These are phyloP conservation scores for Sporothrix phasma DNA, from an alignment of 2,329 filamentous ascomycete species.

Conservation along the genomic window DNA sequence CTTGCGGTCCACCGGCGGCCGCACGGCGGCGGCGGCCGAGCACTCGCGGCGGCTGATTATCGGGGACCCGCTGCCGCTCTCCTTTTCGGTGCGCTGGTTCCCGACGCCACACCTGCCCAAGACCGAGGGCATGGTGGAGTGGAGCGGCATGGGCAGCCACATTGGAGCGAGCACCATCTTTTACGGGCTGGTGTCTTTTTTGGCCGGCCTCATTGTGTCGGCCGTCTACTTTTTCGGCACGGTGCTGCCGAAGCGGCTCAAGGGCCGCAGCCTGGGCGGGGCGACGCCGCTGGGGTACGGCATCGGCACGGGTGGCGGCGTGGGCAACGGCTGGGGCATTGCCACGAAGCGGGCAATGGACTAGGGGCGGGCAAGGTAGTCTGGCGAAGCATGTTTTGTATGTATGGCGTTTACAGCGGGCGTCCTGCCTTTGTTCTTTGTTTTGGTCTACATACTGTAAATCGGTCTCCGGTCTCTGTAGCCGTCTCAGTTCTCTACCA, in stretches of 20 bases:
- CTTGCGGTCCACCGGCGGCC: background rate
- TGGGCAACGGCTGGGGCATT: slow-evolving; percentile 48
- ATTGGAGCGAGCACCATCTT: slow-evolving; percentile 55
- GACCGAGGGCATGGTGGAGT: slow-evolving; percentile 55
- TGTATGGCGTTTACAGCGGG: too few species aligned
- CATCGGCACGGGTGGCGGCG: slow-evolving; percentile 35
- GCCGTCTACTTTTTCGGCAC: slow-evolving; percentile 52
- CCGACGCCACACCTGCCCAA: slow-evolving; percentile 60
- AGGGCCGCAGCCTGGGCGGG: slow-evolving; percentile 41
- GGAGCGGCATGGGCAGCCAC: slow-evolving; percentile 55
- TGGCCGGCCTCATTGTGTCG: slow-evolving; percentile 43
- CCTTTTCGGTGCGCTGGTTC: slow-evolving; percentile 80
- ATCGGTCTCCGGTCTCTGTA: too few species aligned
- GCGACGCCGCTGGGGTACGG: slow-evolving; percentile 50
- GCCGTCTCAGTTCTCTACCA: background rate
- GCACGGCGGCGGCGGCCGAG: background rate
- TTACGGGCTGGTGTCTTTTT: slow-evolving; percentile 50
- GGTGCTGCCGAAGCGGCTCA: slow-evolving; percentile 45
- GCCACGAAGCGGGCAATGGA: slow-evolving; percentile 41
- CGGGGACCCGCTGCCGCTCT: slow-evolving; percentile 71
- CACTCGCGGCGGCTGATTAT: slow-evolving; percentile 62
- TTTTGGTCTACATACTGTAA: too few species aligned
- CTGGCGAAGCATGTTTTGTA: background rate
- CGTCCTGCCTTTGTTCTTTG: too few species aligned
- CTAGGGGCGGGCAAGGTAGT: background rate